Percentiles rank a stretch among this genome's conserved stretches.
Conservation (phyloP, 2,329 filamentous ascomycete genomes). For the Fusarium metavorans region DNA sequence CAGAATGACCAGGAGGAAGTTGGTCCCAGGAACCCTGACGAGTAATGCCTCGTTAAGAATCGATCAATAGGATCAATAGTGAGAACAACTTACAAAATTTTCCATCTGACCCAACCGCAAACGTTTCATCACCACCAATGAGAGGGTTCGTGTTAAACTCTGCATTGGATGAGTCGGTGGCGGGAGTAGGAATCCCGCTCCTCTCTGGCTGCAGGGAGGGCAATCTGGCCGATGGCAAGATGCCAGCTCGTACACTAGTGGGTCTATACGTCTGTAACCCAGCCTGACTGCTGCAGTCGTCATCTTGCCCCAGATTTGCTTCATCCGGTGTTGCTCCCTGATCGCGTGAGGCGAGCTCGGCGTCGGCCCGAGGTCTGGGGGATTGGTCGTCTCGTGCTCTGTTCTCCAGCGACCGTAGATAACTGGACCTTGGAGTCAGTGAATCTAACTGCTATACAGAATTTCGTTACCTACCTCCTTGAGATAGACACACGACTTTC, state of each 20-base stretch:
- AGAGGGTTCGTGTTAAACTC: not conserved
- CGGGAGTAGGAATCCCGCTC: not conserved
- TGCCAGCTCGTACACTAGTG: not conserved
- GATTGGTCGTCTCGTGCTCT: not conserved
- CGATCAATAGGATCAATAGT: no score
- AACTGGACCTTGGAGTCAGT: not conserved
- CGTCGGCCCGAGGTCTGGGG: not conserved
- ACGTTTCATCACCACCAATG: not conserved
- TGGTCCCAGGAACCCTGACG: not conserved
- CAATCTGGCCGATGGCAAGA: not conserved
- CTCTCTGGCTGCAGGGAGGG: not conserved
- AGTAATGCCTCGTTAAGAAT: no score
- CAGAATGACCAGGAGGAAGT: not conserved
- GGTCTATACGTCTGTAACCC: not conserved
- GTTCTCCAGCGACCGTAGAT: not conserved
- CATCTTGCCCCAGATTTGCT: not conserved
- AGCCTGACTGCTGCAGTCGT: not conserved
- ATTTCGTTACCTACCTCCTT: accelerated
- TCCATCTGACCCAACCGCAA: not conserved
- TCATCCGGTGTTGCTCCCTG: not conserved
- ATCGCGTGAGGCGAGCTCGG: not conserved
- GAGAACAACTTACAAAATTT: not conserved
- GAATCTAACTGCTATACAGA: accelerated
- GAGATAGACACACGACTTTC: not conserved
- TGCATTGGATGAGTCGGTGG: not conserved